Evolutionary conservation across 2,329 filamentous ascomycete genomes (phyloP).

Genomic region (Knufia fluminis): DNA sequence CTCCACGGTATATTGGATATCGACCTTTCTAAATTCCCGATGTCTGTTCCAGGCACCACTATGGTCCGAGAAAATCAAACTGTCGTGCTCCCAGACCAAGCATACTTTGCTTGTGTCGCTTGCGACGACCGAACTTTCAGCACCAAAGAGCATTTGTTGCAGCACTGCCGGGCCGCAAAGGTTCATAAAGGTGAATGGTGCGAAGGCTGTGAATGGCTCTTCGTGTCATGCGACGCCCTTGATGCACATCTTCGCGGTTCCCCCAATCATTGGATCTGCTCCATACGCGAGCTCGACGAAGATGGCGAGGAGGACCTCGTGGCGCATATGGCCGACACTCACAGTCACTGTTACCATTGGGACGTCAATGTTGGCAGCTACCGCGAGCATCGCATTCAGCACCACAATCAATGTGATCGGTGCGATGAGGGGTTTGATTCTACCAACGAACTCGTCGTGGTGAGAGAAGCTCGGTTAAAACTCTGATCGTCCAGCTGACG

Average conservation of each 20-base stretch:
- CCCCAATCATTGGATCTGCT: constrained; percentile 10
- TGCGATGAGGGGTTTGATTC: constrained; percentile 15
- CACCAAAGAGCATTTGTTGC: constrained; percentile 3
- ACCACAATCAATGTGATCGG: constrained; percentile 13
- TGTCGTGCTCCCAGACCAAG: neutral
- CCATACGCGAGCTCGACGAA: neutral
- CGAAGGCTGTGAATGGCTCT: constrained; percentile 13
- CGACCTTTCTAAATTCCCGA: too few species aligned
- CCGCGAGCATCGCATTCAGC: constrained; percentile 10
- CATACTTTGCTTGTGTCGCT: constrained; percentile 5
- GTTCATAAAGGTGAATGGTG: constrained; percentile 16
- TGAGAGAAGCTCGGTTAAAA: constrained; percentile 1
- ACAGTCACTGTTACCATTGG: constrained; percentile 11
- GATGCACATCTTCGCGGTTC: constrained; percentile 10
- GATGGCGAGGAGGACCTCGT: neutral
- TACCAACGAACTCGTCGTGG: constrained; percentile 19
- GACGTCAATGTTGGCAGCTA: constrained; percentile 1
- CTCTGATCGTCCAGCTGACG: neutral
- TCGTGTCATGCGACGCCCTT: constrained; percentile 9
- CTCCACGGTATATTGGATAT: too few species aligned
- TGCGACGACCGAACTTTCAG: constrained; percentile 14
- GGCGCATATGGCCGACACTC: neutral
- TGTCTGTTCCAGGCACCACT: too few species aligned
- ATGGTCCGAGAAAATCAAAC: constrained; percentile 12
- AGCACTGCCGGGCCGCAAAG: constrained; percentile 12